Evolutionary conservation across 306 rosid species (phyloP).

Genomic region (Castanea sativa): DNA sequence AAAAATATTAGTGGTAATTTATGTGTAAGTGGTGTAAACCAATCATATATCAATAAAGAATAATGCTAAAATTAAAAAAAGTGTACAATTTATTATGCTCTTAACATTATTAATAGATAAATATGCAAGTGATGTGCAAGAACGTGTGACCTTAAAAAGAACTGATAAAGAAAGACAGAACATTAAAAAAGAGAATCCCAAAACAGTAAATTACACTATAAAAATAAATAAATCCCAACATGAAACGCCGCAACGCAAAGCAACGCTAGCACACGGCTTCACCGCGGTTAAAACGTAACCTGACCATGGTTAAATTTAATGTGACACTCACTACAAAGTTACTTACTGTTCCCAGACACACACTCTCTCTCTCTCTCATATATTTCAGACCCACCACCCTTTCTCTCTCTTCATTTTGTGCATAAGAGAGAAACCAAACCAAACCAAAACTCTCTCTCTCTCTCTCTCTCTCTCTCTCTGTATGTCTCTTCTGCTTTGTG

Average conservation of each 20-base stretch:
- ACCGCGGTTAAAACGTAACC: conserved; percentile 15
- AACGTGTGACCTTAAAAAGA: no score
- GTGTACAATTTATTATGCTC: no score
- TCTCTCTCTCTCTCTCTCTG: background rate
- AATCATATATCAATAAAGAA: no score
- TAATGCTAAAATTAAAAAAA: no score
- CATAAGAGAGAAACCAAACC: no score
- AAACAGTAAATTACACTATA: no score
- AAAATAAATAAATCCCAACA: background rate
- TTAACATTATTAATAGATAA: accelerated
- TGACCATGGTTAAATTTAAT: conserved; percentile 2
- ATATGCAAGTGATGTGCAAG: no score
- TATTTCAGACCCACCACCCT: background rate
- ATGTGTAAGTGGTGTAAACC: no score
- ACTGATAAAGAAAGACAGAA: background rate
- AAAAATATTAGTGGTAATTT: no score
- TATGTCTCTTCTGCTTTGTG: background rate
- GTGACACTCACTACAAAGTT: background rate
- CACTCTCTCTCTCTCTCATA: background rate
- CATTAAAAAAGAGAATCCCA: no score
- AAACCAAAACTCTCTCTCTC: background rate
- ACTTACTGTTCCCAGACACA: background rate
- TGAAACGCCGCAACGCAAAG: no score
- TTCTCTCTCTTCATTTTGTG: background rate
- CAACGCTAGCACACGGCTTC: background rate